These are phyloP conservation scores for Kwoniella botswanensis DNA, from an alignment of 768 basidiomycete species.

Conservation along the genomic window DNA sequence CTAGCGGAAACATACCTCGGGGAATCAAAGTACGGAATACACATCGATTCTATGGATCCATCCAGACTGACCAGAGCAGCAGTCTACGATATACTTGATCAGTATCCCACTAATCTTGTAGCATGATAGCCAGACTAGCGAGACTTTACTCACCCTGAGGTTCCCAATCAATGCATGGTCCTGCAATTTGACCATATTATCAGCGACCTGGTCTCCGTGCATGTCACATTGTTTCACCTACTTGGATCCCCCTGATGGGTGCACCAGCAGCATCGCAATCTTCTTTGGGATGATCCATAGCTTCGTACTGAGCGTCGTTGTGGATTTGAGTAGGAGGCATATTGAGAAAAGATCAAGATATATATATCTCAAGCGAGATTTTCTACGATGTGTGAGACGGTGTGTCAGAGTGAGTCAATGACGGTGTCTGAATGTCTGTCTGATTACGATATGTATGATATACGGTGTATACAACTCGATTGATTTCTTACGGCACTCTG, in stretches of 20 bases:
- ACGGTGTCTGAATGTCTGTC: neutral
- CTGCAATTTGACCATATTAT: conserved; percentile 5
- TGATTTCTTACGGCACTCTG: too few species aligned
- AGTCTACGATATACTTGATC: conserved; percentile 27
- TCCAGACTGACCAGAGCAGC: conserved; percentile 60
- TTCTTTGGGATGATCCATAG: conserved; percentile 25
- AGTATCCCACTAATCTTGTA: neutral
- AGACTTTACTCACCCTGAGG: conserved; percentile 33
- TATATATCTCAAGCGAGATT: neutral
- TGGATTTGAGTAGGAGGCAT: conserved; percentile 4
- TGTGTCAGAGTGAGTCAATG: neutral
- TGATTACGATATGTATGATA: neutral
- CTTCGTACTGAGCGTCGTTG: conserved; percentile 6
- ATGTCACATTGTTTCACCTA: neutral
- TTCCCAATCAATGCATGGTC: conserved; percentile 59
- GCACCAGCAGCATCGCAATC: conserved; percentile 30
- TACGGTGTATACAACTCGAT: too few species aligned
- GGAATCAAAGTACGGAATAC: conserved; percentile 90
- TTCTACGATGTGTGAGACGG: neutral
- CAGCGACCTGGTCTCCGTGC: neutral
- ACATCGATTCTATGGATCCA: conserved; percentile 75
- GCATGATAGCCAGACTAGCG: neutral
- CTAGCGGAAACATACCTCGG: conserved; percentile 63
- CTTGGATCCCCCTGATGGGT: conserved; percentile 52
- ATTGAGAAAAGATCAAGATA: neutral